Evolutionary conservation across 208 protist genomes (phyloP).

Genomic region (Giardia duodenalis): DNA sequence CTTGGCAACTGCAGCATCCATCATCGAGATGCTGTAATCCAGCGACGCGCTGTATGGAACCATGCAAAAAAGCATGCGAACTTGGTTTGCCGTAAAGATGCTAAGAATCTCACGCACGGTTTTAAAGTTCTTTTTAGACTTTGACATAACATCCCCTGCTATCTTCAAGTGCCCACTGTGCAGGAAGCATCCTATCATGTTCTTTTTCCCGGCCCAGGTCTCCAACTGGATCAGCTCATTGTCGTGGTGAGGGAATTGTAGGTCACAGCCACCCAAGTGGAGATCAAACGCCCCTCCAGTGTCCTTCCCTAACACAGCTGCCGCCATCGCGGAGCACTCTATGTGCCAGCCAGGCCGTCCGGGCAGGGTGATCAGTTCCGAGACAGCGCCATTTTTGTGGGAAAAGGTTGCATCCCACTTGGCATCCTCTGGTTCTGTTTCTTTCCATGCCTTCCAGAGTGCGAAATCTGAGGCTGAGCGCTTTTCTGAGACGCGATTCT

Average conservation of each 20-base stretch:
- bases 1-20: constrained; percentile 7
- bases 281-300: constrained; percentile 63
- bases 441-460: constrained; percentile 83
- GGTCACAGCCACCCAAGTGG: constrained; percentile 84
- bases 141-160: constrained; percentile 91
- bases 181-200: constrained; percentile 50
- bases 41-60: constrained; percentile 66
- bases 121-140: constrained; percentile 97
- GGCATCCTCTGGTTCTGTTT: constrained; percentile 61
- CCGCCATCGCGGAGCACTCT: constrained; percentile 94
- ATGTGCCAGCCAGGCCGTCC: constrained; percentile 98
- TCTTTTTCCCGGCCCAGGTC: constrained; percentile 53
- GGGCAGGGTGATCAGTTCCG: constrained; percentile 5
- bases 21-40: constrained; percentile 59
- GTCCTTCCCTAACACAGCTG: constrained; percentile 44
- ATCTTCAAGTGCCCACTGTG: constrained; percentile 82
- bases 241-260: constrained; percentile 97
- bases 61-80: constrained; percentile 78
- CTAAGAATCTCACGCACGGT: constrained; percentile 68
- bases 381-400: constrained; percentile 49
- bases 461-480: constrained; percentile 75
- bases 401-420: constrained; percentile 67
- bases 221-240: constrained; percentile 92
- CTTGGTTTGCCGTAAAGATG: constrained; percentile 51
- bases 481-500: constrained; percentile 57